Evolutionary conservation across 1,139 yeast genomes (phyloP).

Genomic region (Suhomyces guaymorum): DNA sequence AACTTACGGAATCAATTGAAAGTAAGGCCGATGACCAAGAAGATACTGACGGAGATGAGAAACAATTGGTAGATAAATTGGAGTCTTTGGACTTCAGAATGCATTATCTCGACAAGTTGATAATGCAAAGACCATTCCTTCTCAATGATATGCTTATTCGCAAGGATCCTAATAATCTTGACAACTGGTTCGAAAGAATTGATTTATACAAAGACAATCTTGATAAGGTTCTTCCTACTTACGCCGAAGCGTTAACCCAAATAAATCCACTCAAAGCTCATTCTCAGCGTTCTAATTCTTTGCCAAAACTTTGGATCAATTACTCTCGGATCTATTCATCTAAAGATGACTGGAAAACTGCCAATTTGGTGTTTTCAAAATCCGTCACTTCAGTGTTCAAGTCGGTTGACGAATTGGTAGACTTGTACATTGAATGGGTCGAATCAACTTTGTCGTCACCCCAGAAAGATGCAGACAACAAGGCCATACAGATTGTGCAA

Average conservation of each 20-base stretch:
- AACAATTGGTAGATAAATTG: constrained; percentile 12
- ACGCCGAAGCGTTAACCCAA: constrained; percentile 64
- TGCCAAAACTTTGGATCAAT: constrained; percentile 64
- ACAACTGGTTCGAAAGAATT: constrained; percentile 68
- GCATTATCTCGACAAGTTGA: constrained; percentile 53
- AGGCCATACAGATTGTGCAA: constrained; percentile 55
- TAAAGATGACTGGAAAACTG: constrained; percentile 56
- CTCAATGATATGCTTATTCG: constrained; percentile 67
- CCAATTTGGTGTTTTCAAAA: constrained; percentile 62
- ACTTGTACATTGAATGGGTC: constrained; percentile 72
- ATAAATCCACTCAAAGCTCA: constrained; percentile 63
- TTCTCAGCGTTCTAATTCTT: constrained; percentile 30
- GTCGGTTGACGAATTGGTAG: constrained; percentile 62
- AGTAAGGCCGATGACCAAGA: constrained; percentile 18
- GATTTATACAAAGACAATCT: constrained; percentile 40
- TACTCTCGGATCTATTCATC: constrained; percentile 68
- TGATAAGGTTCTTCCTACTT: constrained; percentile 53
- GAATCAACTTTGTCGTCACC: constrained; percentile 50
- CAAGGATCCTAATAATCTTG: constrained; percentile 61
- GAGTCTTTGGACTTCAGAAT: constrained; percentile 44
- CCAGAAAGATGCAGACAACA: constrained; percentile 44
- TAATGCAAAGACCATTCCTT: constrained; percentile 55
- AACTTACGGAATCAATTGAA: constrained; percentile 39
- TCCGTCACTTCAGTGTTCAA: constrained; percentile 73
- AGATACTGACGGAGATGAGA: too few relatives aligned